phyloP scores from a whole-genome alignment of 345 rosid genomes.

The Heritiera littoralis region DNA sequence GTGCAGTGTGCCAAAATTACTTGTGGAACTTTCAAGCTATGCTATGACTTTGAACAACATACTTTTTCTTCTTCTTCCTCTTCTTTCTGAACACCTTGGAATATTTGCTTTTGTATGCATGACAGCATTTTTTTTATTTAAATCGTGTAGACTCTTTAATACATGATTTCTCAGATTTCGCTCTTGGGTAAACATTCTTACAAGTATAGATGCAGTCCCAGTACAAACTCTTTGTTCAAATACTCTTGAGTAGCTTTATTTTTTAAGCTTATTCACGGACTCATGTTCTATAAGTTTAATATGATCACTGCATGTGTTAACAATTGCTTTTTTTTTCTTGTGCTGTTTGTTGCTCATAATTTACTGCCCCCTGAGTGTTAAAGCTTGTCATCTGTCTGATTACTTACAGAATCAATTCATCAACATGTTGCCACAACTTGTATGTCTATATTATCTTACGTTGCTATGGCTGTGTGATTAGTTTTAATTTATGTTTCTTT shows the following conservation, averaged over 20 bases:
- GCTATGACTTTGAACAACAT: not conserved
- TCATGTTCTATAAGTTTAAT: not conserved
- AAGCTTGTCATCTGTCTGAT: not conserved
- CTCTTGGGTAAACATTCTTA: not conserved
- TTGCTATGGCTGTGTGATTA: not conserved
- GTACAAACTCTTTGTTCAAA: not conserved
- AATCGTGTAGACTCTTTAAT: not conserved
- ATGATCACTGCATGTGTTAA: not conserved
- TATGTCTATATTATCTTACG: not conserved
- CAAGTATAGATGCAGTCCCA: not conserved
- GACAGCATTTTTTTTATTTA: not conserved
- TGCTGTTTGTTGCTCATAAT: not conserved
- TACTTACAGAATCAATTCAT: not conserved
- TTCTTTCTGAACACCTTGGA: not conserved
- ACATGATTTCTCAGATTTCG: not conserved
- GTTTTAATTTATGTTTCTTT: not conserved
- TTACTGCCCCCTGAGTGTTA: not conserved
- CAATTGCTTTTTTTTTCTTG: not conserved
- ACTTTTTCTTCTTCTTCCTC: too few relatives aligned
- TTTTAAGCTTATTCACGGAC: not conserved
- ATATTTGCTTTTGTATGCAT: not conserved
- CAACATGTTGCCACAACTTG: not conserved
- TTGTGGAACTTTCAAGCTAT: not conserved
- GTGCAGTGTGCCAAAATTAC: conserved; percentile 5
- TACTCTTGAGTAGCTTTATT: not conserved